Percentiles rank a stretch among this genome's conserved stretches.
Conservation (phyloP, 768 basidiomycete species). For the Flagelloscypha sp. region DNA sequence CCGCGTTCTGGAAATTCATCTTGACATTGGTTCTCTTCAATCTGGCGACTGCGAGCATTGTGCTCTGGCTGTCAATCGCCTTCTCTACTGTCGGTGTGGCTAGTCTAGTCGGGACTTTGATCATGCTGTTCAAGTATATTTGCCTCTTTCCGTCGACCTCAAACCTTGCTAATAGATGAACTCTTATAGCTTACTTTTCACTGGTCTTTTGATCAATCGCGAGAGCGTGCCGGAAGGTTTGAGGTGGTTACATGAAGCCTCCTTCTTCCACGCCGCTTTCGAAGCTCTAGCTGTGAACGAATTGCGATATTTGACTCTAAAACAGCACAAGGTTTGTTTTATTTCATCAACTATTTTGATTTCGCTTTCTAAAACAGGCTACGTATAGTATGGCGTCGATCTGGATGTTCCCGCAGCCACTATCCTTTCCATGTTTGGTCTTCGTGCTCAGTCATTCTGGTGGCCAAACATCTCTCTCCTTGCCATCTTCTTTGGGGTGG, state of each 20-base stretch:
- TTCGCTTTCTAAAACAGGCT: neutral
- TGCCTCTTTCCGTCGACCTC: conserved; percentile 1
- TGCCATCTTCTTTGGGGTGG: conserved; percentile 76
- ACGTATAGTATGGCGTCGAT: conserved; percentile 82
- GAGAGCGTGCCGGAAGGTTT: conserved; percentile 67
- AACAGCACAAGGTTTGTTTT: conserved; percentile 71
- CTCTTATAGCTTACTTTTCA: conserved; percentile 73
- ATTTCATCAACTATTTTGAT: conserved; percentile 1
- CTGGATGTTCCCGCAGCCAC: conserved; percentile 94
- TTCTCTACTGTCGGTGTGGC: conserved; percentile 84
- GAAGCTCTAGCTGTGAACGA: conserved; percentile 98
- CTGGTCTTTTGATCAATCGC: conserved; percentile 91
- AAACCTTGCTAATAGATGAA: neutral
- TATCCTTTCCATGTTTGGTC: conserved; percentile 89
- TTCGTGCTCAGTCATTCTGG: conserved; percentile 95
- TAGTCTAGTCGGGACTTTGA: conserved; percentile 85
- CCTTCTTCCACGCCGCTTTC: conserved; percentile 98
- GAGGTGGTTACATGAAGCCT: conserved; percentile 83
- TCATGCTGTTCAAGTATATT: conserved; percentile 97
- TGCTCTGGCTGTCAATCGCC: conserved; percentile 83
- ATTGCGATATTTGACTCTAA: conserved; percentile 84
- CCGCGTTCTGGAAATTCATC: conserved; percentile 97
- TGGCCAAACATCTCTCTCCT: conserved; percentile 91
- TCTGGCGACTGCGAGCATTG: conserved; percentile 87
- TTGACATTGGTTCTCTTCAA: conserved; percentile 95